These are phyloP conservation scores for Colletotrichum eleusines DNA, from an alignment of 2,329 filamentous ascomycete genomes.

Conservation along the genomic window DNA sequence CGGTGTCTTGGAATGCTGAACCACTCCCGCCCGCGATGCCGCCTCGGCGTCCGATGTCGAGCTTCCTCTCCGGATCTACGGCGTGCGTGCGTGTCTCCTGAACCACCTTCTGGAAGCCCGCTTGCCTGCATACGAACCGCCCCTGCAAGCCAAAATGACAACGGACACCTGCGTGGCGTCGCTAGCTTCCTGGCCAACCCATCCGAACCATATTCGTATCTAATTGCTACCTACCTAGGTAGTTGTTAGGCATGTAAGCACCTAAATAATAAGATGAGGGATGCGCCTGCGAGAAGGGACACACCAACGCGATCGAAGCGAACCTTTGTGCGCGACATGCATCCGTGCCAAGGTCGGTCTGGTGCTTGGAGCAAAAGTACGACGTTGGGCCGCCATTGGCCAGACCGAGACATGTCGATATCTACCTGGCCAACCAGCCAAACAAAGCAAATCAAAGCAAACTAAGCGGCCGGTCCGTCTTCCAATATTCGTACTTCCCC, in stretches of 20 bases:
- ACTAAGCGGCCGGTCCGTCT: conserved; percentile 14
- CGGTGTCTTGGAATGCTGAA: neutral
- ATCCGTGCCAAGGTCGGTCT: conserved; percentile 20
- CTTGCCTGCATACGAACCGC: conserved; percentile 1
- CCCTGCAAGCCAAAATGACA: too few species aligned
- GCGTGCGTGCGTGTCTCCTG: neutral
- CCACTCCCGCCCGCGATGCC: neutral
- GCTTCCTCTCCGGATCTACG: conserved; percentile 11
- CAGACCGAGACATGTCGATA: conserved; percentile 13
- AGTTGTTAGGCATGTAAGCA: too few species aligned
- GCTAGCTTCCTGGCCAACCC: too few species aligned
- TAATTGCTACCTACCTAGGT: too few species aligned
- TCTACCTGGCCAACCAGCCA: conserved; percentile 7
- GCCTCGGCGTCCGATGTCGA: neutral
- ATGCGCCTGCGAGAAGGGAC: too few species aligned
- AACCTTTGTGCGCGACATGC: neutral
- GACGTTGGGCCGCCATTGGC: conserved; percentile 15
- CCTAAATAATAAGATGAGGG: too few species aligned
- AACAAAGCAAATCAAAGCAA: conserved; percentile 5
- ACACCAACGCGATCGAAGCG: too few species aligned
- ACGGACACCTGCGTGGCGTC: too few species aligned
- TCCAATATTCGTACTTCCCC: too few species aligned
- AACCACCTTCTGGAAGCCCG: neutral
- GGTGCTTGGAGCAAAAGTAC: conserved; percentile 21
- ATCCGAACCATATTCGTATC: too few species aligned